Conservation (phyloP, 352 stramenopile species). For the Globisporangium echinulatum region DNA sequence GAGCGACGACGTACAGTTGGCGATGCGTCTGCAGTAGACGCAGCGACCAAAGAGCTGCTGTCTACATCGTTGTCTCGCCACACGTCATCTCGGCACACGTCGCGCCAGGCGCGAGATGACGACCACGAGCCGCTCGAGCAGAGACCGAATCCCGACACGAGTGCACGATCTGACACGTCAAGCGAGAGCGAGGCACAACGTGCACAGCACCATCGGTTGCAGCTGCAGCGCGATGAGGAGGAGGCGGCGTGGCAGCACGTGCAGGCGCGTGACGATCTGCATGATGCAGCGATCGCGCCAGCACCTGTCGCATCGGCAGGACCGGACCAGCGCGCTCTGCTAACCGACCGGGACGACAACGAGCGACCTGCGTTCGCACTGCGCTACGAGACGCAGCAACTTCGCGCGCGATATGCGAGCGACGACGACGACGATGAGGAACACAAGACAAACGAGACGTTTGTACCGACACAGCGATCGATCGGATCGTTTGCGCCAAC, state of each 20-base stretch:
- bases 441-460: not conserved
- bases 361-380: not conserved
- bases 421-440: slow-evolving; percentile 2
- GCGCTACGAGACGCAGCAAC: not conserved
- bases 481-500: slow-evolving; percentile 3
- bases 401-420: not conserved
- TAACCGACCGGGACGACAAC: not conserved
- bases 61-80: not conserved
- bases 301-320: not conserved
- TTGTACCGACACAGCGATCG: slow-evolving; percentile 6
- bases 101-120: not conserved
- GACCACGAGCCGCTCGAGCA: too few species aligned
- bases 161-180: too few species aligned
- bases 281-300: not conserved
- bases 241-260: not conserved
- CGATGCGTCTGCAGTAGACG: not conserved
- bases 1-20: not conserved
- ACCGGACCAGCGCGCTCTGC: not conserved
- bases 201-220: not conserved
- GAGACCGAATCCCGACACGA: too few species aligned
- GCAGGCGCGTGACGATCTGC: not conserved
- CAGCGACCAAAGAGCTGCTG: not conserved
- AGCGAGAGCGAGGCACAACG: not conserved
- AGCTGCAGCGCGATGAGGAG: not conserved
- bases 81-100: not conserved